Conservation (phyloP, 1,284 basidiomycete genomes). For the Tylopilus sp. region DNA sequence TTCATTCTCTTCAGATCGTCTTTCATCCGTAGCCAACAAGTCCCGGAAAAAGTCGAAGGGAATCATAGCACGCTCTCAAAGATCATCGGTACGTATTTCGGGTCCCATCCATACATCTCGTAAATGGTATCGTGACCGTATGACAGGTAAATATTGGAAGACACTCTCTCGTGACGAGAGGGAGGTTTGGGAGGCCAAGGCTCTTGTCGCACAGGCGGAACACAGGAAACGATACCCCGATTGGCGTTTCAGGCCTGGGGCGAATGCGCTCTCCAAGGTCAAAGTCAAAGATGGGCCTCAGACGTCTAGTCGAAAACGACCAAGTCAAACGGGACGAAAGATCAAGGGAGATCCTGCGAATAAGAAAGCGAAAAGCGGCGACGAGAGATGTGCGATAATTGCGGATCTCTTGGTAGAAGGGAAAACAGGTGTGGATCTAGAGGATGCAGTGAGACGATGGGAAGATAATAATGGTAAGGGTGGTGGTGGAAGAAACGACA, state of each 20-base stretch:
- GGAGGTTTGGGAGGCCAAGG: slow-evolving; percentile 70
- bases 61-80: slow-evolving; percentile 72
- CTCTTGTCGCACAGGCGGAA: slow-evolving; percentile 67
- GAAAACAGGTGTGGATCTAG: slow-evolving; percentile 45
- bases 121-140: background rate
- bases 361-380: slow-evolving; percentile 29
- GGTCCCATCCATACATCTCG: background rate
- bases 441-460: slow-evolving; percentile 45
- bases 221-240: slow-evolving; percentile 72
- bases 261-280: slow-evolving; percentile 51
- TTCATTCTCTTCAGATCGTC: slow-evolving; percentile 93
- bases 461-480: slow-evolving; percentile 17
- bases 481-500: slow-evolving; percentile 2
- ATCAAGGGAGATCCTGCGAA: slow-evolving; percentile 30
- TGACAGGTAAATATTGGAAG: slow-evolving; percentile 56
- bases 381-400: slow-evolving; percentile 42
- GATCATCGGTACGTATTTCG: slow-evolving; percentile 44
- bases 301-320: slow-evolving; percentile 36
- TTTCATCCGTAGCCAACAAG: slow-evolving; percentile 73
- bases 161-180: slow-evolving; percentile 56
- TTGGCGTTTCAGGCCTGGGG: slow-evolving; percentile 66
- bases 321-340: slow-evolving; percentile 37
- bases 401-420: slow-evolving; percentile 49
- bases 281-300: slow-evolving; percentile 38
- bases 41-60: slow-evolving; percentile 72